phyloP scores from a whole-genome alignment of 176 grass and related monocot genomes.

The Urochloa ruziziensis region DNA sequence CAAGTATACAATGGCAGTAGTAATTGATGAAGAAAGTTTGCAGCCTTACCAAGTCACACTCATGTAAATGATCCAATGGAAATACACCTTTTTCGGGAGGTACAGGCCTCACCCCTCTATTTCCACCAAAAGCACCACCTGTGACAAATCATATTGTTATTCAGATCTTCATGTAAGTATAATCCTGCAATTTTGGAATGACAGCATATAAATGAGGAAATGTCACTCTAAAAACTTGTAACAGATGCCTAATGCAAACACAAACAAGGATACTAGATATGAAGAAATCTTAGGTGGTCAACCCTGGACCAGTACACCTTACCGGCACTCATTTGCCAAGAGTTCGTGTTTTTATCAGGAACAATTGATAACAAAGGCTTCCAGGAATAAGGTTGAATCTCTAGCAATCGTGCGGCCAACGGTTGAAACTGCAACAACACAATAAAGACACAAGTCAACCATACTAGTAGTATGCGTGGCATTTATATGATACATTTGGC shows the following conservation, averaged over 20 bases:
- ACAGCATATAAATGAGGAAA: not conserved
- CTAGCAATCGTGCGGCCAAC: not conserved
- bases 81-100: slow-evolving; percentile 98
- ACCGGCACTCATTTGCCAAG: slow-evolving; percentile 48
- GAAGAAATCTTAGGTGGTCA: not conserved
- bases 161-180: not conserved
- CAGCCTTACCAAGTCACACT: slow-evolving; percentile 72
- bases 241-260: not conserved
- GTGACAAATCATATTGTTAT: slow-evolving; percentile 21
- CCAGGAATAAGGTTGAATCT: not conserved
- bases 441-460: not conserved
- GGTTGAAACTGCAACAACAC: not conserved
- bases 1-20: not conserved
- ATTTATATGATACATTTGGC: not conserved
- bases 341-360: not conserved
- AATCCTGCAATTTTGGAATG: not conserved
- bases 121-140: slow-evolving; percentile 95
- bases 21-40: not conserved
- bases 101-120: slow-evolving; percentile 71
- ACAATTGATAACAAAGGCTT: not conserved
- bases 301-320: not conserved
- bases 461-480: not conserved
- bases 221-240: not conserved
- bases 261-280: not conserved
- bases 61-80: slow-evolving; percentile 82